Base-by-base conservation (phyloP, 495 filamentous ascomycete species). In the Venustampulla echinocandica region DNA sequence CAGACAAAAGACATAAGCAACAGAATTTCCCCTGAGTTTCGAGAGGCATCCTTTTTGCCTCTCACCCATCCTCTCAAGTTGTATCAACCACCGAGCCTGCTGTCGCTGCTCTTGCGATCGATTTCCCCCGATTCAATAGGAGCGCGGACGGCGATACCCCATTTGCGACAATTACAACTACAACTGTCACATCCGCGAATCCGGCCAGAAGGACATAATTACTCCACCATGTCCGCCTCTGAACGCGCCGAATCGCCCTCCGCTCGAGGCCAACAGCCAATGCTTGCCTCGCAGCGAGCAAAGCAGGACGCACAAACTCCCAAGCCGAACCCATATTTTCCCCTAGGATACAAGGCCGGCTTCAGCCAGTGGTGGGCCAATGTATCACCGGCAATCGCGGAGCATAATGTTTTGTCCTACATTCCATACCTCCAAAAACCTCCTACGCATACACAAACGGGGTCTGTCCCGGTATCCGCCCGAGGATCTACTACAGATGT, bases 361-460 rank as follows among this genome's bases (percentile, higher is more conserved):
- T 85, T 92, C 47, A 77, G 69, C 43, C 93, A 98, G 75, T 98
- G 92, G 90, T 97, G 90, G 92, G 75, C 84, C 19, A 80, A 77
- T 55, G 62, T 92, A 32, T 79, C 89, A 18, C 78, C 90, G 22
- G 82, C 83, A n/a, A 69, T 76, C 27, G 89, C 92, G 10, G 92
- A 98, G 65, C 87, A 94, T 50, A 80, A 80, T 47, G 92, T 98
- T 11, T 76, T 98, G 35, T 86, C 84, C 33, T 86, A 78, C 61
- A 78, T 98, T 4, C 92, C 93, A 5, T 85, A 87, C 60, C 78
- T 95, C 10, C 78, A 81, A 55, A 79, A 84, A 57, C 73, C 82
- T 47, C 80, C 86, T 10, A 85, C 80, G 11, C 82, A 87, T 47
- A 73, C 75, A 3, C 74, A 82, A 49, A 84, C 82, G 14, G 80